A percentile compares a stretch with the other conserved stretches of the same genome.
Conservation (phyloP, 805 yeast species). For the Zygoascus ofunaensis region DNA sequence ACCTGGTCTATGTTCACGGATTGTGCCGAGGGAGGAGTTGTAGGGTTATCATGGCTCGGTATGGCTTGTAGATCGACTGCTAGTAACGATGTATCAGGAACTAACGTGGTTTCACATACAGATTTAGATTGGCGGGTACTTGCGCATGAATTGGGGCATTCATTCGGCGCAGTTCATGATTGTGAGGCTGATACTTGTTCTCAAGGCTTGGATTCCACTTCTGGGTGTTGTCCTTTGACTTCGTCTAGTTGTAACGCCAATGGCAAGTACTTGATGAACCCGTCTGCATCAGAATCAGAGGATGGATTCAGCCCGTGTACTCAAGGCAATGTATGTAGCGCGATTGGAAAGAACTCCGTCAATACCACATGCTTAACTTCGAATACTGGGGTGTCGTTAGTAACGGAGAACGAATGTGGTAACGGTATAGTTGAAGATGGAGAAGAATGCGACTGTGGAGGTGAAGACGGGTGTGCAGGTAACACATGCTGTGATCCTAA, state of each 20-base stretch:
- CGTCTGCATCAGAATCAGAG: conserved; percentile 24
- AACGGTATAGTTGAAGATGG: conserved; percentile 34
- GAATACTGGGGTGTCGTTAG: conserved; percentile 24
- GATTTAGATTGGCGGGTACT: conserved; percentile 28
- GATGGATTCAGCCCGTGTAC: conserved; percentile 27
- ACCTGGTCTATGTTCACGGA: conserved; percentile 29
- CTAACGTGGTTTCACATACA: conserved; percentile 28
- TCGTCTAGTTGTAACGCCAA: conserved; percentile 24
- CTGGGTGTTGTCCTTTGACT: conserved; percentile 30
- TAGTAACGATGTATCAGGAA: conserved; percentile 20
- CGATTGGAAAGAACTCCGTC: conserved; percentile 20
- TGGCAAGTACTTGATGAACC: conserved; percentile 31
- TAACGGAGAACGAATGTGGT: conserved; percentile 28
- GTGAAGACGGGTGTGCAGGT: conserved; percentile 26
- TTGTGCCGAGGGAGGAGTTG: conserved; percentile 28
- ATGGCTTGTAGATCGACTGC: conserved; percentile 23
- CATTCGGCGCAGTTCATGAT: conserved; percentile 35
- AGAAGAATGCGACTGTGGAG: conserved; percentile 34
- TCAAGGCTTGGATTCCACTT: conserved; percentile 18
- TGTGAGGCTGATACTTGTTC: conserved; percentile 30
- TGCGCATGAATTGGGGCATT: conserved; percentile 34
- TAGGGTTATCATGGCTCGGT: conserved; percentile 33
- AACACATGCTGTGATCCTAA: conserved; percentile 28
- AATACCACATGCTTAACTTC: conserved; percentile 25
- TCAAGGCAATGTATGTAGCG: conserved; percentile 29